Base-by-base conservation (phyloP, 148 eudicot species). In the Vaccinium corymbosum region DNA sequence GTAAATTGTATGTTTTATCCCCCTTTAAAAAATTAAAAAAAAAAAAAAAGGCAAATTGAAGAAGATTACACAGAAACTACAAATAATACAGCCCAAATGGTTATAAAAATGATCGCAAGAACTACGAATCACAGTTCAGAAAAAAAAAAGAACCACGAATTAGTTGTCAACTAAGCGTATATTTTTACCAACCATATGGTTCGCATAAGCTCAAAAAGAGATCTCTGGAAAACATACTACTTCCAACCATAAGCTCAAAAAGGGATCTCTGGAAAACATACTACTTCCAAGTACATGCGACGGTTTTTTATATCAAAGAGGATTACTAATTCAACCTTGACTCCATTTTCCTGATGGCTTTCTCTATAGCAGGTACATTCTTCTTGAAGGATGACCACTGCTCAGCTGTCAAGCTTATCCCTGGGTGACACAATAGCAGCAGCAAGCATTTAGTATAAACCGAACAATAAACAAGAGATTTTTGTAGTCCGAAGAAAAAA, bases 391-490 rank as follows among this genome's bases (percentile, higher is more conserved):
- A 7, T 16, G 93, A 83, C 98, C 98, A 96, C 84, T 96, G 98
- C 78, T 93, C 98, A 29, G 94, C 77, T 6, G 97, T 90, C 91
- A 96, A 90, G 92, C 97, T 93, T 84, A 96, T 96, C 55, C 98
- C 98, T 96, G 86, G 86, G 50, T 76, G 46, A 55, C 53, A 68
- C 50, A 11, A 84, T 20, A 22, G 8, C 52, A 22, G 38, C 17
- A 74, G 53, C 76, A 8, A 3, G 32, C 17, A 16, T 75, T 22
- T 73, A 56, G 27, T 12, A 46, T 46, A 66, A 85, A 53, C 78
- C 82, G 29, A 73, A 59, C 15, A 64, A 68, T 20, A 64, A 53
- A 66, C 38, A 13, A 38, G 0, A 12, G 27, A 46, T 2, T 38
- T 38, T 38, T 38, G 2, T 38, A 38, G 42, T 38, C 42, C 1